Evolutionary conservation across 1,139 yeast genomes (phyloP).

Genomic region (Nematodospora anomalae): DNA sequence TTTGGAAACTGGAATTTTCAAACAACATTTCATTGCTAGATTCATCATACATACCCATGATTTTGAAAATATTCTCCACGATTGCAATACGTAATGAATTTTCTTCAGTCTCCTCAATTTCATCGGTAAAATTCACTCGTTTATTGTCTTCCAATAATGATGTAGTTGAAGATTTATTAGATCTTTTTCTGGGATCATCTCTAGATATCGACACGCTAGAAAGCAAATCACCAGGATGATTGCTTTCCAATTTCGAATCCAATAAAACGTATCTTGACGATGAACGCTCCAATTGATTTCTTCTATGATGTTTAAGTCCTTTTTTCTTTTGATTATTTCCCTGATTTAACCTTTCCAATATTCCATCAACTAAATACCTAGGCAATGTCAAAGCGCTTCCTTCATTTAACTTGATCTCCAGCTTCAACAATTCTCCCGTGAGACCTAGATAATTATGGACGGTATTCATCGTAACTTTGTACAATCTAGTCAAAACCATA

Average conservation of each 20-base stretch:
- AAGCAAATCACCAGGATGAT: constrained; percentile 79
- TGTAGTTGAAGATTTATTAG: constrained; percentile 8
- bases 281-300: constrained; percentile 13
- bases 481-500: constrained; percentile 81
- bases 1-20: constrained; percentile 7
- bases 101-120: constrained; percentile 74
- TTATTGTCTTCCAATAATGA: constrained; percentile 7
- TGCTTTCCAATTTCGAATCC: constrained; percentile 57
- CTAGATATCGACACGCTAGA: constrained; percentile 81
- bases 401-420: constrained; percentile 68
- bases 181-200: constrained; percentile 20
- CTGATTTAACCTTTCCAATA: constrained; percentile 42
- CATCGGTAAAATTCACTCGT: constrained; percentile 46
- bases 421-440: constrained; percentile 76
- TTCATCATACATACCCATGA: constrained; percentile 63
- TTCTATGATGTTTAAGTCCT: constrained; percentile 7
- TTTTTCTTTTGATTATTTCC: constrained; percentile 2
- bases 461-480: constrained; percentile 88
- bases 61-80: constrained; percentile 70
- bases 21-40: constrained; percentile 10
- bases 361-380: constrained; percentile 57
- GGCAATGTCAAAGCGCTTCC: constrained; percentile 51
- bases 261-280: constrained; percentile 66
- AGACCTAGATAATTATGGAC: constrained; percentile 84
- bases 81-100: constrained; percentile 66